Conservation (phyloP, 129 eudicot species). For the Lactuca sativa region DNA sequence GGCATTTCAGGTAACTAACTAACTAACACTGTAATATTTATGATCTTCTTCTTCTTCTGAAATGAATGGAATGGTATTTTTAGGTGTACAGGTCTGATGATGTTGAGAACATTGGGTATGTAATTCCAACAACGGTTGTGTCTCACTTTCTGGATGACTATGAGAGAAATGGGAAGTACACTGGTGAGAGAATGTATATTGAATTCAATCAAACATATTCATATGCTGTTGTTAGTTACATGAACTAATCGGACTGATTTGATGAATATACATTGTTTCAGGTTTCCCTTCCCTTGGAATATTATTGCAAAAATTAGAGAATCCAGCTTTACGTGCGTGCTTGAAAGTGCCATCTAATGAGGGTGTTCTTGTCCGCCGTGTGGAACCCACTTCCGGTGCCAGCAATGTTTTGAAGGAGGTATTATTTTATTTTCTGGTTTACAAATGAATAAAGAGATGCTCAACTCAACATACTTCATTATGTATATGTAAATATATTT, state of each 20-base stretch:
- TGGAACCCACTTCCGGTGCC: slow-evolving; percentile 94
- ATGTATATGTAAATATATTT: not conserved
- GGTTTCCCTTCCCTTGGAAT: slow-evolving; percentile 97
- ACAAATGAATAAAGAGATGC: not conserved
- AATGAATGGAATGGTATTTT: slow-evolving; percentile 19
- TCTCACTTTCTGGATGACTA: slow-evolving; percentile 94
- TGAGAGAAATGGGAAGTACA: slow-evolving; percentile 86
- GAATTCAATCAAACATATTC: too few relatives aligned
- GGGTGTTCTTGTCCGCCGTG: slow-evolving; percentile 95
- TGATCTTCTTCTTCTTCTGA: not conserved
- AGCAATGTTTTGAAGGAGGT: slow-evolving; percentile 82
- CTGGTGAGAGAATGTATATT: slow-evolving; percentile 54
- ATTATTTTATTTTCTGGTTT: slow-evolving; percentile 8
- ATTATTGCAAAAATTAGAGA: slow-evolving; percentile 85
- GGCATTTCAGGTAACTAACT: slow-evolving; percentile 86
- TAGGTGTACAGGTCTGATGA: slow-evolving; percentile 95
- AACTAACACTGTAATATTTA: not conserved
- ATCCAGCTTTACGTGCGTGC: slow-evolving; percentile 93
- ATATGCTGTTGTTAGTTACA: too few relatives aligned
- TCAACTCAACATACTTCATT: not conserved
- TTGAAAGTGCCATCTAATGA: slow-evolving; percentile 87
- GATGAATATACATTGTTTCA: slow-evolving; percentile 28
- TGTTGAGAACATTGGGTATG: slow-evolving; percentile 92
- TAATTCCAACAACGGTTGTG: slow-evolving; percentile 89
- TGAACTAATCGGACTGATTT: too few relatives aligned